Evolutionary conservation across 331 rosid species (phyloP), one percentile per base, ranked within the genome.

Genomic region (Rhamnella rubrinervis): DNA sequence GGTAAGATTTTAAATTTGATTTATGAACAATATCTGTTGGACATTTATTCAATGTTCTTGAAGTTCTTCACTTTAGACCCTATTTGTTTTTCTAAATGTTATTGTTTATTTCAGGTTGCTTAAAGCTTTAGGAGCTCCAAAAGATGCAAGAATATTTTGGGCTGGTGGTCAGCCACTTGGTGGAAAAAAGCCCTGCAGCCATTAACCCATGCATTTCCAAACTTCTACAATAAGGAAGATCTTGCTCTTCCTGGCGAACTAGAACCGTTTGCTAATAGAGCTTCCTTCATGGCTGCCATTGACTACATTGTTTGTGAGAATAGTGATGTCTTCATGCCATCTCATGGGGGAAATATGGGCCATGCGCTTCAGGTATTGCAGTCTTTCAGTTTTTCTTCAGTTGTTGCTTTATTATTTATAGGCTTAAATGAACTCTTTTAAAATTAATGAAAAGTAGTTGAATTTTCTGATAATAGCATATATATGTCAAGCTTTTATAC

Each of bases 311-410:
- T 95, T 44, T 87, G 91, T 2, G 86, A 91, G 80, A 84, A 85
- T 59, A 95, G 99, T 67, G 93, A 95, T 74, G 95, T 95, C 75
- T 95, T 95, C 93, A 87, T 95, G 97, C 97, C 99, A 31, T 91
- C 97, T 62, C 99, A 95, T 82, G 99, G 97, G n/a, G 99, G 99
- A 77, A 95, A 95, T 41, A 95, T 95, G 99, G 99, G 97, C 47
- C 99, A 89, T 67, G 96, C 95, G 5, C 61, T 95, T 66, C 98
- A 93, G 97, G 98, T 90, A 81, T 77, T 46, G 11, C 44, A 35
- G 40, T 20, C 28, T 16, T 7, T 18, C 21, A 3, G 15, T 52
- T 23, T 71, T 28, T 15, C 19, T 46, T 13, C 15, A 13, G 7
- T 53, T 15, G 11, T 14, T 9, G 49, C 3, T 44, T 44, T 31